Conservation (phyloP, 768 basidiomycete species). For the Lentinula aciculospora region DNA sequence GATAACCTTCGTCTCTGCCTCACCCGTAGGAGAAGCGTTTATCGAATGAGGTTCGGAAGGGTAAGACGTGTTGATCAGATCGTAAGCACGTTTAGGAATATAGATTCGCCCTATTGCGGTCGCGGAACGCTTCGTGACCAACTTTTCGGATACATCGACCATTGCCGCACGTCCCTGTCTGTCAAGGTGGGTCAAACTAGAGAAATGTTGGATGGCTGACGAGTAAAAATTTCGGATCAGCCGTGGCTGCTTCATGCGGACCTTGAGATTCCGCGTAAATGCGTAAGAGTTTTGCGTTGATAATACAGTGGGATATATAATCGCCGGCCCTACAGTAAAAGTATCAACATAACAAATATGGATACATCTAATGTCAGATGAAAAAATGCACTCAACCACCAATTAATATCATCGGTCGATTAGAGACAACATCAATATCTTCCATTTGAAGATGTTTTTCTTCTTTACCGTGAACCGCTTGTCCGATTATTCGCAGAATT, state of each 20-base stretch:
- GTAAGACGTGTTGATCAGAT: conserved; percentile 47
- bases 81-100: conserved; percentile 60
- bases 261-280: background rate
- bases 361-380: conserved; percentile 15
- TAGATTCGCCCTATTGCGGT: conserved; percentile 71
- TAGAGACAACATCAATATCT: conserved; percentile 66
- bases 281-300: background rate
- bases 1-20: conserved; percentile 43
- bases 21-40: conserved; percentile 17
- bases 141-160: conserved; percentile 76
- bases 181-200: conserved; percentile 5
- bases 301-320: background rate
- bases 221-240: background rate
- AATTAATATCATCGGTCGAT: conserved; percentile 89
- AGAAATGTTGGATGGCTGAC: background rate
- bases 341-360: background rate
- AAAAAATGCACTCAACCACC: conserved; percentile 71
- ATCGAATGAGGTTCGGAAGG: conserved; percentile 15
- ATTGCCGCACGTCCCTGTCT: conserved; percentile 61
- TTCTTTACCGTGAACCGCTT: conserved; percentile 65
- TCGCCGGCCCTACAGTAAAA: conserved; percentile 4
- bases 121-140: conserved; percentile 57
- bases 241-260: background rate
- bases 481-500: conserved; percentile 53
- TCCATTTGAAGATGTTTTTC: conserved; percentile 86